A percentile compares a stretch with the other conserved stretches of the same genome.
These are phyloP conservation scores for Cenococcum geophilum DNA, from an alignment of 495 filamentous ascomycete species.

Conservation along the genomic window DNA sequence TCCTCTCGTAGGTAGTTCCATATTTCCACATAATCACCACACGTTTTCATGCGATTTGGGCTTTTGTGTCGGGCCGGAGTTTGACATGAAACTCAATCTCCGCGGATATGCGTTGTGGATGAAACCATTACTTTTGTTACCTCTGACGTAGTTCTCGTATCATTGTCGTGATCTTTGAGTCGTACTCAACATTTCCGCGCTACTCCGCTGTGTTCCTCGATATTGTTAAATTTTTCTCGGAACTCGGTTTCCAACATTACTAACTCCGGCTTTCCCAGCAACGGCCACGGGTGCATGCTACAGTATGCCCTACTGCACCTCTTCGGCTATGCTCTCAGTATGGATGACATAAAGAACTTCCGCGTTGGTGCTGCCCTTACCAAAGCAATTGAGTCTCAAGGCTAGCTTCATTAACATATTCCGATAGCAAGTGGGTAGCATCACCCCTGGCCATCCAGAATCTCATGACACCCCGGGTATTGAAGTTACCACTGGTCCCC, in stretches of 20 bases:
- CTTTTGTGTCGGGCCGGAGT: not conserved
- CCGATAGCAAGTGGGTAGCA: slow-evolving; percentile 71
- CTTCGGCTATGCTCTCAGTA: slow-evolving; percentile 75
- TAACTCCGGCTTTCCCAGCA: slow-evolving; percentile 49
- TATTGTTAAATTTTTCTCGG: not conserved
- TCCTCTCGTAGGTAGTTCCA: slow-evolving; percentile 82
- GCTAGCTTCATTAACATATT: slow-evolving; percentile 1
- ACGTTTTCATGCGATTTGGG: not conserved
- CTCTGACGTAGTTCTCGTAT: slow-evolving; percentile 6
- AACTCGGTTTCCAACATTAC: not conserved
- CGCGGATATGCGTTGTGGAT: slow-evolving; percentile 10
- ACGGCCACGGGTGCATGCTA: slow-evolving; percentile 98
- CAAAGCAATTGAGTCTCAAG: not conserved
- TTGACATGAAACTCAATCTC: slow-evolving; percentile 18
- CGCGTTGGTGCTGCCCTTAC: slow-evolving; percentile 57
- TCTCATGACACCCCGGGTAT: slow-evolving; percentile 92
- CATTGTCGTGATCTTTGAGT: not conserved
- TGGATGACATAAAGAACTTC: slow-evolving; percentile 94
- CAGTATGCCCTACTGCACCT: slow-evolving; percentile 98
- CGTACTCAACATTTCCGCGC: slow-evolving; percentile 11
- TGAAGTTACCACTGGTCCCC: slow-evolving; percentile 77
- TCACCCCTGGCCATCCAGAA: slow-evolving; percentile 95
- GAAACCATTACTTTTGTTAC: slow-evolving; percentile 20
- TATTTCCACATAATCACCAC: not conserved
- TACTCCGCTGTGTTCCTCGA: slow-evolving; percentile 15